Percentiles rank a stretch among this genome's conserved stretches.
phyloP scores from a whole-genome alignment of 2,329 filamentous ascomycete genomes.

The Arthroderma sp. region DNA sequence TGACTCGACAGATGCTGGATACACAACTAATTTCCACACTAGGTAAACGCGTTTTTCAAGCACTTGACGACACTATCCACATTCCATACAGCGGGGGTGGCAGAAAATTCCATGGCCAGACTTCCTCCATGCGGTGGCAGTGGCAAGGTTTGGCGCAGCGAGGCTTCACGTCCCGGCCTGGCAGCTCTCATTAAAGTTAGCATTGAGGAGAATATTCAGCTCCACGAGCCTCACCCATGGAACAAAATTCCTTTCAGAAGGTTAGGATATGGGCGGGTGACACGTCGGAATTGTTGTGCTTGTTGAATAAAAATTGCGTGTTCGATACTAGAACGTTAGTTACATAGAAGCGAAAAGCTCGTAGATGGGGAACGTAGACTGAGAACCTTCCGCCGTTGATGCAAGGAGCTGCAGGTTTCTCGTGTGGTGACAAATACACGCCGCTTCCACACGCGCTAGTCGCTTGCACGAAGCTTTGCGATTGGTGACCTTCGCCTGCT shows the following conservation, averaged over 20 bases:
- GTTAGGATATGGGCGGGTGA: slow-evolving; percentile 32
- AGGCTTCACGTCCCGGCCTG: slow-evolving; percentile 48
- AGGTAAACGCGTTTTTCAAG: slow-evolving; percentile 25
- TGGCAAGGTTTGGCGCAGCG: slow-evolving; percentile 37
- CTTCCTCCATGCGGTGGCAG: slow-evolving; percentile 38
- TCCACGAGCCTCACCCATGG: slow-evolving; percentile 45
- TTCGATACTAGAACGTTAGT: too few species aligned
- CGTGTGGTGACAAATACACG: too few species aligned
- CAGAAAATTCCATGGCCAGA: slow-evolving; percentile 40
- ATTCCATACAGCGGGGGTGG: slow-evolving; percentile 22
- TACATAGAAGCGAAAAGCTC: too few species aligned
- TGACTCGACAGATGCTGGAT: slow-evolving; percentile 2
- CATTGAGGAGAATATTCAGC: slow-evolving; percentile 38
- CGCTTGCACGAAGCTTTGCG: too few species aligned
- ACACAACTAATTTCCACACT: slow-evolving; percentile 19
- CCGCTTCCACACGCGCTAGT: too few species aligned
- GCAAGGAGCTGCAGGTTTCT: too few species aligned
- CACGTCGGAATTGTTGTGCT: slow-evolving; percentile 4
- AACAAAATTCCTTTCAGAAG: slow-evolving; percentile 37
- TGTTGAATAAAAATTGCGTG: not conserved
- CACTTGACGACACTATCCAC: slow-evolving; percentile 31
- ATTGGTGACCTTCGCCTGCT: too few species aligned
- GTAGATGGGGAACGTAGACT: too few species aligned
- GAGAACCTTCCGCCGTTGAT: too few species aligned
- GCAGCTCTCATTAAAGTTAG: slow-evolving; percentile 33